These are phyloP conservation scores for Apophysomyces ossiformis DNA, from an alignment of 371 early-diverging fungal genomes.

Conservation along the genomic window DNA sequence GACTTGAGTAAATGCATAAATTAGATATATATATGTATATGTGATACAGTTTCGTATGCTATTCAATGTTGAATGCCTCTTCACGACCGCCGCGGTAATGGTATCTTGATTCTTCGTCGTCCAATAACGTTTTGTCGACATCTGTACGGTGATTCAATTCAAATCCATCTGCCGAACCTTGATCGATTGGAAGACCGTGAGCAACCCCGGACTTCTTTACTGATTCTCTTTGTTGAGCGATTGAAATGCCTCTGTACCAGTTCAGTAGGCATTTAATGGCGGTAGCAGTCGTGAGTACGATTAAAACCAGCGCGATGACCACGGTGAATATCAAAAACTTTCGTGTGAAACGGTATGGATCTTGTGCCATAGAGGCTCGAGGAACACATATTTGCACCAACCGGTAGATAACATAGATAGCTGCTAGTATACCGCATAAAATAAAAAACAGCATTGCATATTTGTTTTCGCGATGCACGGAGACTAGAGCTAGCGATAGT, in stretches of 20 bases:
- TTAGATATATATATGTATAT: background rate
- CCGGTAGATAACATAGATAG: constrained; percentile 45
- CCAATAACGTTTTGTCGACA: constrained; percentile 19
- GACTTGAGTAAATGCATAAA: background rate
- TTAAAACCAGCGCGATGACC: constrained; percentile 32
- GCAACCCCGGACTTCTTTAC: constrained; percentile 20
- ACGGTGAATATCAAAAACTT: constrained; percentile 52
- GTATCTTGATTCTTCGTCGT: background rate
- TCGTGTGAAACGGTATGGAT: constrained; percentile 54
- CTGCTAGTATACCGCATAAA: constrained; percentile 18
- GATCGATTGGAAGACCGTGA: constrained; percentile 28
- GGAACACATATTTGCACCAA: constrained; percentile 36
- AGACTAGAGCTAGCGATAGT: constrained; percentile 33
- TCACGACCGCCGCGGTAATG: background rate
- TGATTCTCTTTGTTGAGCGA: constrained; percentile 27
- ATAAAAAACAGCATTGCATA: constrained; percentile 34
- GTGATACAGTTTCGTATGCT: background rate
- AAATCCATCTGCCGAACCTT: constrained; percentile 29
- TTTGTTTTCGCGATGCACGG: constrained; percentile 49
- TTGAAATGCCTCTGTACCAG: constrained; percentile 27
- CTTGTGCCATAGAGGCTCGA: constrained; percentile 7
- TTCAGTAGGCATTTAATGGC: constrained; percentile 34
- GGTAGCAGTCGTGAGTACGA: constrained; percentile 28
- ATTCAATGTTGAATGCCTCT: background rate
- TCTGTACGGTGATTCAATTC: constrained; percentile 14